A percentile compares a stretch with the other conserved stretches of the same genome.
These are phyloP conservation scores for Saccharomycodes ludwigii DNA, from an alignment of 805 yeast species.

Conservation along the genomic window DNA sequence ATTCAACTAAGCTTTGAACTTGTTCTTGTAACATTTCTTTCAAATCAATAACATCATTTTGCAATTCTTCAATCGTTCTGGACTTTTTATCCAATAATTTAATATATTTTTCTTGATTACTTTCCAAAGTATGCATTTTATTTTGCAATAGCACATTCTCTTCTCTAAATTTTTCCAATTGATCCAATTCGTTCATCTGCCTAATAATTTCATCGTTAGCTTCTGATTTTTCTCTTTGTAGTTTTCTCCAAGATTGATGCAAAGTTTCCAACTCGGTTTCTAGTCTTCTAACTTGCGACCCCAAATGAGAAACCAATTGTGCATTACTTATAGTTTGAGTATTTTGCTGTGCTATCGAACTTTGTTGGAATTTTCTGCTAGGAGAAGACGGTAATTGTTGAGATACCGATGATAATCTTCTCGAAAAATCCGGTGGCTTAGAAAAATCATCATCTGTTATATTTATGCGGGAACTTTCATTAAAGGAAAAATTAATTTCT, in stretches of 20 bases:
- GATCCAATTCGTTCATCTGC: conserved; percentile 43
- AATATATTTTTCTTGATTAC: conserved; percentile 39
- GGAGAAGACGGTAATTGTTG: too few relatives aligned
- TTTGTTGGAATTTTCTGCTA: too few relatives aligned
- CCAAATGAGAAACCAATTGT: conserved; percentile 64
- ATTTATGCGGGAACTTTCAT: too few relatives aligned
- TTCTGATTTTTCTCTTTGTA: conserved; percentile 45
- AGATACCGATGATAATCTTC: too few relatives aligned
- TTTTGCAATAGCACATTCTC: conserved; percentile 23
- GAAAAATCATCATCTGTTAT: too few relatives aligned
- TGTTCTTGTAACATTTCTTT: conserved; percentile 76
- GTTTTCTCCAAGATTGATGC: conserved; percentile 46
- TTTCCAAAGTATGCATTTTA: conserved; percentile 26
- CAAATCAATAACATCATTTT: conserved; percentile 79
- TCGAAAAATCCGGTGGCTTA: too few relatives aligned
- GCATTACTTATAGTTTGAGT: conserved; percentile 18
- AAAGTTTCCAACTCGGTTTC: conserved; percentile 64
- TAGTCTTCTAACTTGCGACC: conserved; percentile 62
- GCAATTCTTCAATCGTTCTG: conserved; percentile 73
- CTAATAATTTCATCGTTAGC: conserved; percentile 58
- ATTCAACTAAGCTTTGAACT: conserved; percentile 72
- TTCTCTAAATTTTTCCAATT: conserved; percentile 23
- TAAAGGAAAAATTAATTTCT: too few relatives aligned
- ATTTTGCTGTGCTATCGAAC: conserved; percentile 1
- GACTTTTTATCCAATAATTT: conserved; percentile 77